These are phyloP conservation scores for Scleromitrula shiraiana DNA, from an alignment of 2,329 filamentous ascomycete genomes.

Conservation along the genomic window DNA sequence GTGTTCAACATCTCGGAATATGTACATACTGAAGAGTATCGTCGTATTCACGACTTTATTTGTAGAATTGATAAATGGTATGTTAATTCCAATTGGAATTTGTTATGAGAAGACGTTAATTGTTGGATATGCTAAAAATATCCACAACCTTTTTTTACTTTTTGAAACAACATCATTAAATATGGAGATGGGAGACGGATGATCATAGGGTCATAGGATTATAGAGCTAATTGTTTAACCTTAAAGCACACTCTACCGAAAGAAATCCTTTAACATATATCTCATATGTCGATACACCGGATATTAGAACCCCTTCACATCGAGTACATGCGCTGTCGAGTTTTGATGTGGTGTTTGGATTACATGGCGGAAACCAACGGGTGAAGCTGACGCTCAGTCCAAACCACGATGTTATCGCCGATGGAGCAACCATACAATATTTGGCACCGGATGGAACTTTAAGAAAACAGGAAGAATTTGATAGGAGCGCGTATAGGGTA, in stretches of 20 bases:
- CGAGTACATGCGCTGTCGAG: slow-evolving; percentile 71
- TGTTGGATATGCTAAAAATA: too few relatives aligned
- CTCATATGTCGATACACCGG: slow-evolving; percentile 62
- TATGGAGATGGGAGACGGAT: not conserved
- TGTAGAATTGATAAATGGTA: slow-evolving; percentile 13
- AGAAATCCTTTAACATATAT: slow-evolving; percentile 72
- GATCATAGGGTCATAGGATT: not conserved
- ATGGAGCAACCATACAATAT: slow-evolving; percentile 67
- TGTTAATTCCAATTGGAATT: too few relatives aligned
- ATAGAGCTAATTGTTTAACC: slow-evolving; percentile 8
- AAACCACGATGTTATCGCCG: slow-evolving; percentile 80
- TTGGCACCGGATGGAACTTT: slow-evolving; percentile 65
- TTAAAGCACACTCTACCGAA: slow-evolving; percentile 58
- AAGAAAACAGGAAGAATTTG: slow-evolving; percentile 56
- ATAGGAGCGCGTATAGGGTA: slow-evolving; percentile 68
- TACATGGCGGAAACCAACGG: slow-evolving; percentile 58
- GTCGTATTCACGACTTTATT: slow-evolving; percentile 17
- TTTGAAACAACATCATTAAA: not conserved
- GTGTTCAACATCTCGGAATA: slow-evolving; percentile 10
- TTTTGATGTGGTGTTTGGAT: slow-evolving; percentile 77
- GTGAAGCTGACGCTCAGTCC: slow-evolving; percentile 78
- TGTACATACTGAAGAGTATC: slow-evolving; percentile 23
- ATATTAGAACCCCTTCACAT: slow-evolving; percentile 70
- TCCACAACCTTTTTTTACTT: too few relatives aligned
- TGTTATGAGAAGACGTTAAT: too few relatives aligned